Base-by-base conservation (phyloP, 1,284 basidiomycete species). In the Chiua sp. region DNA sequence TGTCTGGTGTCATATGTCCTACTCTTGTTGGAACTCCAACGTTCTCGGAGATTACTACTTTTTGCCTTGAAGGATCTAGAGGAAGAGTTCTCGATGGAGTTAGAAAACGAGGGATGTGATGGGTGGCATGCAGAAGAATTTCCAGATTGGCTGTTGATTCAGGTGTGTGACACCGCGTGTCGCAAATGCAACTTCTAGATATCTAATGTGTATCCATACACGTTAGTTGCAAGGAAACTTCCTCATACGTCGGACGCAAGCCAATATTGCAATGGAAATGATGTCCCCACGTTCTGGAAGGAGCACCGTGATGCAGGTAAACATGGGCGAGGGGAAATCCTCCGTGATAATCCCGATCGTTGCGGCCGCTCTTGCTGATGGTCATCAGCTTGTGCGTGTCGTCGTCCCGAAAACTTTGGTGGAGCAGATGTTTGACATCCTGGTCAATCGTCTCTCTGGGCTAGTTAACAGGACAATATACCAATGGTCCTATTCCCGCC, bases 251-350 rank as follows among this genome's bases (percentile, higher is more conserved):
- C 62, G 71, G 2, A 47, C 79, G 16, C 84, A 85, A 60, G 64
- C 68, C 7, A 56, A 67, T 1, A 69, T 81, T 12, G 78, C 82
- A 0, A 52, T 64, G 23, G 74, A 83, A 49, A 84, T 86, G 81
- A 81, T 82, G 10, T 59, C 62, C 0, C 83, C 84, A 7, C 30
- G 28, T 15, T 73, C 68, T 0, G 48, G 57, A 8, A 23, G 58
- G 11, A 84, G 77, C 56, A 76, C 75, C 2, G 65, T 75, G 10
- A 67, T 81, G 16, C 83, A 85, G 20, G 60, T 85, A n/a, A 82
- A 83, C 52, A 85, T 85, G 83, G 83, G 83, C 3, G 83, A 85
- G 63, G 83, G 83, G 7, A 84, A 85, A 62, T 80, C 82, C 2
- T 80, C 81, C 1, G 82, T 85, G 12, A 84, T 85, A 42, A 75